Conservation (phyloP, 176 grass and related monocot genomes). For the Oryza australiensis region DNA sequence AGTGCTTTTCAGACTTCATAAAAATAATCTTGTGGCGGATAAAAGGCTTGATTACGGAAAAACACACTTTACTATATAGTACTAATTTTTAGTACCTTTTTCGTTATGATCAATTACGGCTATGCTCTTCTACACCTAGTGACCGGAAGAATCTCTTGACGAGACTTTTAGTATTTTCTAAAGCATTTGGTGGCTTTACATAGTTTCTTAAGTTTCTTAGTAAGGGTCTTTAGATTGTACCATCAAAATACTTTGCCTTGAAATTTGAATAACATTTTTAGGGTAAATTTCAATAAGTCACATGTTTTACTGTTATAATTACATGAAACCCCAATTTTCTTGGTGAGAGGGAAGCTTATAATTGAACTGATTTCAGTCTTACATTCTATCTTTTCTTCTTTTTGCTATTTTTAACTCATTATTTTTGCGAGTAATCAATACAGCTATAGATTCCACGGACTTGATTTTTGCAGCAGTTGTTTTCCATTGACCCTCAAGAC, state of each 20-base stretch:
- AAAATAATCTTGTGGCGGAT: neutral
- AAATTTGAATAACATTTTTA: neutral
- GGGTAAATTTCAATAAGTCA: no score
- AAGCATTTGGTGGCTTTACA: neutral
- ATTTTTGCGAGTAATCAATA: neutral
- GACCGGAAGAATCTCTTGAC: neutral
- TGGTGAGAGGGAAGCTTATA: neutral
- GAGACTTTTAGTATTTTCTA: neutral
- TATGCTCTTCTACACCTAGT: neutral
- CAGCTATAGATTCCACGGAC: neutral
- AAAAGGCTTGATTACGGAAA: no score
- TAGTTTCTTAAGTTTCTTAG: slow-evolving; percentile 25
- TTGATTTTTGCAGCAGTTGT: neutral
- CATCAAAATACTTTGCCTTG: neutral
- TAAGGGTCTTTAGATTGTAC: neutral
- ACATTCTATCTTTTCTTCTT: slow-evolving; percentile 2
- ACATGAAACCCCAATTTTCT: no score
- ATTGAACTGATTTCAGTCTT: neutral
- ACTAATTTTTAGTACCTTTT: neutral
- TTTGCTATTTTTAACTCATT: neutral
- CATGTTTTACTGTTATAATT: neutral
- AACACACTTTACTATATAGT: no score
- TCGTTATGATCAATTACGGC: neutral
- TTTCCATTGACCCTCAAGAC: slow-evolving; percentile 1
- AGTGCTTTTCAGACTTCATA: neutral